Percentiles rank a stretch among this genome's conserved stretches.
These are phyloP conservation scores for Aspergillus luchuensis DNA, from an alignment of 2,329 filamentous ascomycete species.

Conservation along the genomic window DNA sequence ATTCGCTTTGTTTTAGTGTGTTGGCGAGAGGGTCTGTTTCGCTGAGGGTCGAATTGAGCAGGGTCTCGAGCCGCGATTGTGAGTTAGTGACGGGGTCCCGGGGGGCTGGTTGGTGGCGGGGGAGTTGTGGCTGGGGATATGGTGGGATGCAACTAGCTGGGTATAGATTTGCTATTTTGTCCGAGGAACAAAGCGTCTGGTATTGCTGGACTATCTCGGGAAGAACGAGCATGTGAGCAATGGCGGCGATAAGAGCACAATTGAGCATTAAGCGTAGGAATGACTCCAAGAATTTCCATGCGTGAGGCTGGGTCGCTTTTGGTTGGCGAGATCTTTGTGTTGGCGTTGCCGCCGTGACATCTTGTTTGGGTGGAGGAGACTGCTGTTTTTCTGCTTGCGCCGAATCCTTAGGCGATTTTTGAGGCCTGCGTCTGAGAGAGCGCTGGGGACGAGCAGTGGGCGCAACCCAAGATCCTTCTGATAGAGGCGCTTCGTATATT, in stretches of 20 bases:
- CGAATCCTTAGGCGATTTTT: constrained; percentile 9
- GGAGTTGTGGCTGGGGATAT: constrained; percentile 13
- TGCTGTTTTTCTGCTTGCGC: constrained; percentile 4
- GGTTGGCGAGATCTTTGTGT: neutral
- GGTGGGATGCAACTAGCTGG: constrained; percentile 31
- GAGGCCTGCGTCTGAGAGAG: constrained; percentile 29
- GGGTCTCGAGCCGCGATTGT: constrained; percentile 28
- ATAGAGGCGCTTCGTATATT: constrained; percentile 37
- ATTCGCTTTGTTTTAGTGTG: constrained; percentile 35
- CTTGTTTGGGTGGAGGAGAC: neutral
- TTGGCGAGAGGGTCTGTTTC: constrained; percentile 29
- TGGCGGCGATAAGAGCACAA: constrained; percentile 29
- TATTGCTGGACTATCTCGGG: constrained; percentile 40
- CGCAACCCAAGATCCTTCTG: constrained; percentile 38
- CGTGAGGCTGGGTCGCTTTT: neutral
- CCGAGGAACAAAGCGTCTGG: constrained; percentile 31
- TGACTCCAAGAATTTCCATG: neutral
- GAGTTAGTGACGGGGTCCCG: constrained; percentile 20
- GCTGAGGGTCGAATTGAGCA: constrained; percentile 34
- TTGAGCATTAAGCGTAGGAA: constrained; percentile 28
- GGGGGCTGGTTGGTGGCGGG: constrained; percentile 13
- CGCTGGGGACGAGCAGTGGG: constrained; percentile 26
- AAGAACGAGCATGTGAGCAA: constrained; percentile 37
- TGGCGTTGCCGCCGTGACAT: neutral
- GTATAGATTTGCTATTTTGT: constrained; percentile 29